Evolutionary conservation across 306 rosid species (phyloP), one percentile per base, ranked within the genome.

Genomic region (Abrus precatorius): DNA sequence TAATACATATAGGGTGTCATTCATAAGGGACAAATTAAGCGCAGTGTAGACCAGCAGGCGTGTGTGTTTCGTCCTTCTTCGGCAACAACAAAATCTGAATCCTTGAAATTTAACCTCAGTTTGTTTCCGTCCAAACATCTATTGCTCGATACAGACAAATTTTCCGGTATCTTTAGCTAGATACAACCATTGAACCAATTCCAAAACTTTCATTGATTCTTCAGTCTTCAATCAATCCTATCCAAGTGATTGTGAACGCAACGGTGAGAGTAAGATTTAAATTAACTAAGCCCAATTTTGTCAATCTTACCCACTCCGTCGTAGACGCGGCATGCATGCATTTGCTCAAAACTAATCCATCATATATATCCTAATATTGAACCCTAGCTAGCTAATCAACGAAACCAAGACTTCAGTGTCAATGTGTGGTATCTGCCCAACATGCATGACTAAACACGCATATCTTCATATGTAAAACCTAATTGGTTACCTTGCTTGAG

Each of bases 31-130:
- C 87, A 85, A 86, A 82, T 20, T 20, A 20, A 82, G 85, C 59
- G 60, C 69, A 73, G 80, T 61, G 81, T 85, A 89, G 95, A 89
- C 91, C 68, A 27, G 29, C 56, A 60, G 67, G 76, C 67, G 76
- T 52, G 78, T 29, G 81, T 85, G 91, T 86, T 79, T 88, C 88
- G 80, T 85, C 83, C 50, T 71, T 77, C 74, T 72, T 81, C 59
- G 75, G 85, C 92, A 91, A 88, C 92, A 89, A 77, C 86, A 86
- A 87, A 91, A 89, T 88, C 87, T 81, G 69, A 87, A 89, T 88
- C 90, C 86, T 87, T 87, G 90, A 89, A 77, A 85, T 81, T 79
- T 29, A 83, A 75, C 64, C 62, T 54, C 32, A 76, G 67, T 83
- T 78, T 80, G 86, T 83, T 82, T 78, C 84, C 75, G 10, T 74